These are phyloP conservation scores for Leishmania turanica DNA, from an alignment of 208 protist species.

Conservation along the genomic window DNA sequence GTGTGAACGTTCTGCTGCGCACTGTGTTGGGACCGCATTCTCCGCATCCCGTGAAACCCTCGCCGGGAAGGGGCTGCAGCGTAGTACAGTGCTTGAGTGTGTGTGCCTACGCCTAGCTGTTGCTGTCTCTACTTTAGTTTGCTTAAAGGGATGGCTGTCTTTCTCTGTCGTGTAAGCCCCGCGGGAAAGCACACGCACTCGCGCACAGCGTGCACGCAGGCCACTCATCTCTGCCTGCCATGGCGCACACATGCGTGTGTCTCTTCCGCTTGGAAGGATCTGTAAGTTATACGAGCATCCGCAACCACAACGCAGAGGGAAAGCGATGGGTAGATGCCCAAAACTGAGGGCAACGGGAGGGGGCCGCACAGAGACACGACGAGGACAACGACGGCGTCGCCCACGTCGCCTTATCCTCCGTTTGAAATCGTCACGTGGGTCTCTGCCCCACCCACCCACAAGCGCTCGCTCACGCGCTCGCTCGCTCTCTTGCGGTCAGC, in stretches of 20 bases:
- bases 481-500: background rate
- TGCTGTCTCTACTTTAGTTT: background rate
- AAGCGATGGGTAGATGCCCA: background rate
- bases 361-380: background rate
- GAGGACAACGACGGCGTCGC: background rate
- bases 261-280: background rate
- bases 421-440: background rate
- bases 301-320: background rate
- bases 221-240: background rate
- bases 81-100: background rate
- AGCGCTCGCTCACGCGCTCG: background rate
- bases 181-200: background rate
- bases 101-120: background rate
- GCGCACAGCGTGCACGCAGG: background rate
- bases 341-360: background rate
- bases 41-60: background rate
- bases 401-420: background rate
- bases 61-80: background rate
- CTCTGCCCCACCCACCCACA: background rate
- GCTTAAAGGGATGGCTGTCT: background rate
- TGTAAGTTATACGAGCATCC: background rate
- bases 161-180: background rate
- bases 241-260: background rate
- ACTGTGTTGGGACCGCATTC: background rate
- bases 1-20: background rate